Evolutionary conservation across 2,329 filamentous ascomycete species (phyloP).

Genomic region (Cladosporium sp.): DNA sequence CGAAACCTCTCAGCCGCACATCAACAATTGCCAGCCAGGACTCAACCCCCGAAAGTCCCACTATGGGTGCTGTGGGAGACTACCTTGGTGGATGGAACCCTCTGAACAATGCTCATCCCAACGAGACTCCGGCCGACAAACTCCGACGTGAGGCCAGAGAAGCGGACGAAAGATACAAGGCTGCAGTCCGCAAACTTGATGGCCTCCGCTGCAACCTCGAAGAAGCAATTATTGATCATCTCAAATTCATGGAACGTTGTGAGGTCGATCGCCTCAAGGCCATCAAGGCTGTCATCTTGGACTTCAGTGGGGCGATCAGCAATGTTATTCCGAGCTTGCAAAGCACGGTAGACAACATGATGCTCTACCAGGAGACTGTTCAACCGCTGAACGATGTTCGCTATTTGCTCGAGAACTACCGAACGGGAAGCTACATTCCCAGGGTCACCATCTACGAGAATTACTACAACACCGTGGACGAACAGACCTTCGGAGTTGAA

Average conservation of each 20-base stretch:
- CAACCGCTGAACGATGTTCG: constrained; percentile 86
- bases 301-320: constrained; percentile 95
- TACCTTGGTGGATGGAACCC: constrained; percentile 93
- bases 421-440: constrained; percentile 88
- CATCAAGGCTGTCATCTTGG: constrained; percentile 95
- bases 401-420: constrained; percentile 94
- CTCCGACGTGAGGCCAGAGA: constrained; percentile 86
- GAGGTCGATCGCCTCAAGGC: constrained; percentile 95
- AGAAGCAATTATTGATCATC: constrained; percentile 86
- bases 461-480: constrained; percentile 97
- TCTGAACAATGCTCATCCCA: constrained; percentile 84
- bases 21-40: constrained; percentile 65
- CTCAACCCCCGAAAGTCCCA: constrained; percentile 67
- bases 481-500: constrained; percentile 96
- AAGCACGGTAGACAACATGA: constrained; percentile 96
- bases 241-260: constrained; percentile 95
- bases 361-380: constrained; percentile 98
- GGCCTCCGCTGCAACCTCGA: constrained; percentile 91
- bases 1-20: constrained; percentile 64
- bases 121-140: constrained; percentile 85
- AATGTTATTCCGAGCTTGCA: constrained; percentile 97
- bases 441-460: constrained; percentile 95
- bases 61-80: constrained; percentile 76
- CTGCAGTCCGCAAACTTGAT: constrained; percentile 80
- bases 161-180: constrained; percentile 91